These are phyloP conservation scores for Wickerhamomyces tratensis DNA, from an alignment of 805 yeast genomes.

Conservation along the genomic window DNA sequence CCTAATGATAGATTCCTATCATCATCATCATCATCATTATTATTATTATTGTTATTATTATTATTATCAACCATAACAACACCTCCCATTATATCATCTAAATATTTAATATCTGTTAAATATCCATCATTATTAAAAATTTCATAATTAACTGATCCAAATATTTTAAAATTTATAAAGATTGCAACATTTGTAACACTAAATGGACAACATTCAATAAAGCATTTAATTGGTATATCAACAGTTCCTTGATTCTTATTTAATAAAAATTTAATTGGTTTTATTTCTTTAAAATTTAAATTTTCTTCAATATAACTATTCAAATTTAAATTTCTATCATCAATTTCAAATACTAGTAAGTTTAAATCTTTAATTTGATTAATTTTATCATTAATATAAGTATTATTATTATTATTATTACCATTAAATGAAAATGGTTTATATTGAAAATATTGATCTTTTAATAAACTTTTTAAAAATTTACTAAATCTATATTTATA, in stretches of 20 bases:
- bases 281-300: slow-evolving; percentile 5
- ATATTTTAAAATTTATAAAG: slow-evolving; percentile 13
- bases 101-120: slow-evolving; percentile 16
- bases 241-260: not conserved
- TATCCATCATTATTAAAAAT: slow-evolving; percentile 7
- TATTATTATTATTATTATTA: too few relatives aligned
- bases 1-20: slow-evolving; percentile 10
- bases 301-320: slow-evolving; percentile 5
- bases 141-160: slow-evolving; percentile 10
- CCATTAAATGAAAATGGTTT: not conserved
- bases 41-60: not conserved
- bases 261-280: slow-evolving; percentile 5
- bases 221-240: slow-evolving; percentile 10
- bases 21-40: too few relatives aligned
- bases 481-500: too few relatives aligned
- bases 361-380: slow-evolving; percentile 2
- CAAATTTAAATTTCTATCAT: not conserved
- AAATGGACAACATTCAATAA: slow-evolving; percentile 18
- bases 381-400: not conserved
- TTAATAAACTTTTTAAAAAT: not conserved
- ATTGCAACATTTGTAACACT: slow-evolving; percentile 19
- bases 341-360: slow-evolving; percentile 10
- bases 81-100: slow-evolving; percentile 19
- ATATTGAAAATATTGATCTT: not conserved
- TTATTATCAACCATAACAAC: slow-evolving; percentile 6